Conservation (phyloP, 345 rosid genomes). For the Combretum micranthum region DNA sequence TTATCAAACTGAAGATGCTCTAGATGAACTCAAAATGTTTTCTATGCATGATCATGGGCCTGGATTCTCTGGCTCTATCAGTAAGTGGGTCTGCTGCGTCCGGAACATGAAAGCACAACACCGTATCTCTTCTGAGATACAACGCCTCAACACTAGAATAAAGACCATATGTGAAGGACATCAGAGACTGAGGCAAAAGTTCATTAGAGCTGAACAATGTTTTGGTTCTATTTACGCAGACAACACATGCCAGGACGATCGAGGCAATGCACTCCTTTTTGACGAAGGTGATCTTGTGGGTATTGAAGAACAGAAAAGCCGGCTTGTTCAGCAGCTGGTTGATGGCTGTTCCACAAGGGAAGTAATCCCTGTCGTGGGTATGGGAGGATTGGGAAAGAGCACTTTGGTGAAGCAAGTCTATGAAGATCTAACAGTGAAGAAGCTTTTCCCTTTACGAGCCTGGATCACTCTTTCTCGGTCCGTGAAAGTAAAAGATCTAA, state of each 20-base stretch:
- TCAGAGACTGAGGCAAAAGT: not conserved
- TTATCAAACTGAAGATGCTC: slow-evolving; percentile 23
- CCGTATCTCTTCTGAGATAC: slow-evolving; percentile 3
- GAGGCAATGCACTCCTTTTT: slow-evolving; percentile 9
- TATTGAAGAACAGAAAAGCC: slow-evolving; percentile 7
- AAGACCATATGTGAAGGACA: slow-evolving; percentile 7
- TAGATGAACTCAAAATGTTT: slow-evolving; percentile 9
- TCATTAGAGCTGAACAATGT: not conserved
- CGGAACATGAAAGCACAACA: slow-evolving; percentile 4
- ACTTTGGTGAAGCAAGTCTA: slow-evolving; percentile 16
- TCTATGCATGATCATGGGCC: not conserved
- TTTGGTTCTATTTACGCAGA: not conserved
- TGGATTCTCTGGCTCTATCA: slow-evolving; percentile 4
- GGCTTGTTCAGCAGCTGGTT: slow-evolving; percentile 12
- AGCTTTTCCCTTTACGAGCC: slow-evolving; percentile 7
- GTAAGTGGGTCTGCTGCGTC: slow-evolving; percentile 2
- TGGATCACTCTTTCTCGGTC: slow-evolving; percentile 17
- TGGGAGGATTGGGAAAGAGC: slow-evolving; percentile 21
- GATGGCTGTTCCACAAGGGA: slow-evolving; percentile 1
- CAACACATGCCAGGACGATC: slow-evolving; percentile 2
- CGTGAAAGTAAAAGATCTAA: slow-evolving; percentile 11
- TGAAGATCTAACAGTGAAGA: slow-evolving; percentile 14
- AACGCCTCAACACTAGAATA: slow-evolving; percentile 9
- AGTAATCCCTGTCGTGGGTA: slow-evolving; percentile 13
- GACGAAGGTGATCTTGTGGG: slow-evolving; percentile 13